Evolutionary conservation across 257 asterid species (phyloP), one percentile per base, ranked within the genome.

Genomic region (Craterostigma plantagineum): DNA sequence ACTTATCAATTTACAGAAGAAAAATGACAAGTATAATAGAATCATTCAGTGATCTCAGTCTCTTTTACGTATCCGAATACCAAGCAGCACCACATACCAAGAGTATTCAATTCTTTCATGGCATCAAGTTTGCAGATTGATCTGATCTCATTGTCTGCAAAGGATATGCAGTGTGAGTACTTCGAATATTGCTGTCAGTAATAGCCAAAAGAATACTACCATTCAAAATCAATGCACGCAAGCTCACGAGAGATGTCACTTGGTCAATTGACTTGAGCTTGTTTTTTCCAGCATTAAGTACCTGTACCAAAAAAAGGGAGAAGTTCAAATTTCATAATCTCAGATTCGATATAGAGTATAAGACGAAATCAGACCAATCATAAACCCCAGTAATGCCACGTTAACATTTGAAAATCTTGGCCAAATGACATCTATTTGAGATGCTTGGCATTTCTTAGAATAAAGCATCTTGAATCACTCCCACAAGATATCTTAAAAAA

Each of bases 191-290:
- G 18, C 10, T 33, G 38, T 0, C 15, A 23, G 46, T 44, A 13
- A 10, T 48, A 40, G 35, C 14, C 43, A 14, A 15, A 14, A 39
- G 51, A 10, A 55, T 51, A 45, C 35, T 34, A 87, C 98, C 95
- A 60, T 87, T 87, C 63, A 87, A 74, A 56, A 87, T 79, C 64
- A 87, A 56, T 33, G 98, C 98, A 43, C 91, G 69, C 69, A 87
- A 55, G 58, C 69, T 74, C 39, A 59, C 50, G 50, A 87, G 70
- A 51, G 78, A 63, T 50, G 55, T 56, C 56, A 82, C 68, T 51
- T 65, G 92, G 9, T 75, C 79, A 77, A 82, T 76, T 34, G 92
- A 79, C 61, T 63, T 76, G 54, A 87, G 85, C 69, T 79, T 75
- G 70, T 87, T 87, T 63, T 76, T 79, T 7, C 92, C 95, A 16